Evolutionary conservation across 257 asterid genomes (phyloP).

Genomic region (Przewalskia tangutica): DNA sequence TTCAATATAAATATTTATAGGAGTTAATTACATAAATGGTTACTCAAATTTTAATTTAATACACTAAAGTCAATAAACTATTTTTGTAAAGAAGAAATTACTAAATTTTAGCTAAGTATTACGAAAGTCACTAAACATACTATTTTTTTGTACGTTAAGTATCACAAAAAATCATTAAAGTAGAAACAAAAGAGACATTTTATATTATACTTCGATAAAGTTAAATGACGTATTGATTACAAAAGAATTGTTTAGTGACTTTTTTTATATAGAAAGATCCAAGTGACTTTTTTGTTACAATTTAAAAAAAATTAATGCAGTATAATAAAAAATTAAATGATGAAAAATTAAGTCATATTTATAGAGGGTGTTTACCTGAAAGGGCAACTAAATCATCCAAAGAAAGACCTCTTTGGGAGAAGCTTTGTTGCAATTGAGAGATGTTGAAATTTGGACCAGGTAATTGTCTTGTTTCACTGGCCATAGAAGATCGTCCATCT

Average conservation of each 20-base stretch:
- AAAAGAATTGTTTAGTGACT: too few relatives aligned
- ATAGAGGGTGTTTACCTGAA: slow-evolving; percentile 32
- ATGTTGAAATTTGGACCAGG: slow-evolving; percentile 67
- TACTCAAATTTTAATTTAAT: too few relatives aligned
- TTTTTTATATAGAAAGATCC: too few relatives aligned
- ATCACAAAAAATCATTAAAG: background rate
- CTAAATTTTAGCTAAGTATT: background rate
- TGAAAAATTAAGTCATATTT: background rate
- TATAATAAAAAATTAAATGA: background rate
- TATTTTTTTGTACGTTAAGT: background rate
- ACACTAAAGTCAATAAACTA: too few relatives aligned
- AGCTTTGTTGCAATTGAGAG: slow-evolving; percentile 67
- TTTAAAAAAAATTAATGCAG: background rate
- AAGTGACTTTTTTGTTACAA: too few relatives aligned
- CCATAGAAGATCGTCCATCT: slow-evolving; percentile 66
- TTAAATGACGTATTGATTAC: too few relatives aligned
- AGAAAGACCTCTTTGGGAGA: slow-evolving; percentile 70
- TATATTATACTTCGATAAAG: too few relatives aligned
- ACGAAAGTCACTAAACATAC: too few relatives aligned
- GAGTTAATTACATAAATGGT: too few relatives aligned
- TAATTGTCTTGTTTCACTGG: slow-evolving; percentile 42
- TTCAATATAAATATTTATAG: too few relatives aligned
- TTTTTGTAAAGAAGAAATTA: too few relatives aligned
- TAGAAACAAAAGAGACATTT: too few relatives aligned
- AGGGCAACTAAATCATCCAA: slow-evolving; percentile 63